Percentiles rank a stretch among this genome's conserved stretches.
phyloP scores from a whole-genome alignment of 768 basidiomycete species.

The Tulasnella sp. region DNA sequence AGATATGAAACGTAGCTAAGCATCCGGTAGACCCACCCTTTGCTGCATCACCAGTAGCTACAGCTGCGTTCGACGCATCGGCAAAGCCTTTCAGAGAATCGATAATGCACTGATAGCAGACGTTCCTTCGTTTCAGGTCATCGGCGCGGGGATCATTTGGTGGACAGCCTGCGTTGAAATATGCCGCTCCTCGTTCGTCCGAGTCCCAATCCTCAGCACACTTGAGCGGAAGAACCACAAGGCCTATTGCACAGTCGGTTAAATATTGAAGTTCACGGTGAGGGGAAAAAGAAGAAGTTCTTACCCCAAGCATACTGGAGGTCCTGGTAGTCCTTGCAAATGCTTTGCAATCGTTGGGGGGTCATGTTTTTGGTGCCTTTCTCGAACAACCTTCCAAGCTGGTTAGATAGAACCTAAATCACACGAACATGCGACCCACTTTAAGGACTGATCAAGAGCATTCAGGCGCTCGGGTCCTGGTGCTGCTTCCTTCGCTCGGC shows the following conservation, averaged over 20 bases:
- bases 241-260: constrained; percentile 47
- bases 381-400: constrained; percentile 62
- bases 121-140: constrained; percentile 56
- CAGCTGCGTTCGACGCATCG: constrained; percentile 35
- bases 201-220: constrained; percentile 78
- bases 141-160: constrained; percentile 55
- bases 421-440: constrained; percentile 38
- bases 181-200: constrained; percentile 58
- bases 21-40: background rate
- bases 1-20: background rate
- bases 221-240: constrained; percentile 75
- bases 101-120: constrained; percentile 79
- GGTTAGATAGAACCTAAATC: background rate
- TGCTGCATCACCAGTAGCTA: background rate
- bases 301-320: constrained; percentile 77
- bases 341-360: constrained; percentile 77
- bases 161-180: constrained; percentile 63
- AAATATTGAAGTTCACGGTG: background rate
- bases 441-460: constrained; percentile 78
- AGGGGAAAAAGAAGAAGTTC: constrained; percentile 29
- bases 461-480: constrained; percentile 70
- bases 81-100: constrained; percentile 80
- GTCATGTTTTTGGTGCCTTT: constrained; percentile 84
- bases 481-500: constrained; percentile 79
- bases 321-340: constrained; percentile 84